These are phyloP conservation scores for Syzygium grande DNA, from an alignment of 345 rosid species.

Conservation along the genomic window DNA sequence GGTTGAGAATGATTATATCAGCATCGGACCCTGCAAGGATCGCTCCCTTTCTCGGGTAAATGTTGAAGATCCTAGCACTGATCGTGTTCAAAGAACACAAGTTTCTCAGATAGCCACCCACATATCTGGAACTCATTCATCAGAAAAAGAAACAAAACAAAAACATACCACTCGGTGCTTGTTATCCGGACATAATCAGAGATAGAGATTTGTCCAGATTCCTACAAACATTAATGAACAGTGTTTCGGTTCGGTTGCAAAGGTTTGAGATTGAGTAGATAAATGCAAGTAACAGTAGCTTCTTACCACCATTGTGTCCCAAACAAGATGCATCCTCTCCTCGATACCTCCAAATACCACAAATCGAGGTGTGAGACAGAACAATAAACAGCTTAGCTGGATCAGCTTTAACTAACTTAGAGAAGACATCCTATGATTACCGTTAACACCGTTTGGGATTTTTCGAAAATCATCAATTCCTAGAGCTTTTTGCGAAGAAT, in stretches of 20 bases:
- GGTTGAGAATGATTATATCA: constrained; percentile 82
- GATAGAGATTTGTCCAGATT: constrained; percentile 40
- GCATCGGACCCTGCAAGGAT: constrained; percentile 90
- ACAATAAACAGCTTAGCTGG: neutral
- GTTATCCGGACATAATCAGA: constrained; percentile 34
- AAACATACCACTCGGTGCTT: constrained; percentile 37
- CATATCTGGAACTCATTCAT: neutral
- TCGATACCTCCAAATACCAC: constrained; percentile 52
- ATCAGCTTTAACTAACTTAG: neutral
- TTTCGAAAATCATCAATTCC: constrained; percentile 89
- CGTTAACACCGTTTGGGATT: constrained; percentile 93
- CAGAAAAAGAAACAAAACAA: neutral
- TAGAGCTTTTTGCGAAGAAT: constrained; percentile 73
- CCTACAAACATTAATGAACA: constrained; percentile 7
- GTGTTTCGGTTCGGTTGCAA: neutral
- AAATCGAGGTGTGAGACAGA: neutral
- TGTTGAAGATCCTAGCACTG: constrained; percentile 93
- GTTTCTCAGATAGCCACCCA: neutral
- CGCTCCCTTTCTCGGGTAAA: constrained; percentile 91
- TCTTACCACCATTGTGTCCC: constrained; percentile 98
- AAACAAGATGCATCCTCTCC: constrained; percentile 96
- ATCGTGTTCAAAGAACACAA: neutral
- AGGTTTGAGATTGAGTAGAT: neutral
- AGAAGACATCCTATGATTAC: constrained; percentile 26
- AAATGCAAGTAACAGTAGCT: neutral